A percentile compares a stretch with the other conserved stretches of the same genome.
Conservation (phyloP, 768 basidiomycete genomes). For the Suillus fuscotomentosus region DNA sequence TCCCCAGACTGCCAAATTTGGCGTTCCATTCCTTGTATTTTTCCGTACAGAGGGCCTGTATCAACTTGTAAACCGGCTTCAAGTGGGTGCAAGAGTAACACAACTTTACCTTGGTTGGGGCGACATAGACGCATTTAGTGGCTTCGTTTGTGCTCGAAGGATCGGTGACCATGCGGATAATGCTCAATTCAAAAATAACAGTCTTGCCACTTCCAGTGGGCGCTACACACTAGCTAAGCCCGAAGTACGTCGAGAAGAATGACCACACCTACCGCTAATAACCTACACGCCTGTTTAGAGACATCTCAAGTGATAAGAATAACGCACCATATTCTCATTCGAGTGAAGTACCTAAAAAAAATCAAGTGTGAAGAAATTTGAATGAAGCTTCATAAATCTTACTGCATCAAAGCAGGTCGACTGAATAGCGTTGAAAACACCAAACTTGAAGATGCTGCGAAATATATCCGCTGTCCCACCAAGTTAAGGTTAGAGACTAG, state of each 20-base stretch:
- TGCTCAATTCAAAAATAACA: constrained; percentile 87
- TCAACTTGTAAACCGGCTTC: background rate
- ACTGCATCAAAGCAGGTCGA: constrained; percentile 80
- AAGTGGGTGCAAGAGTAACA: background rate
- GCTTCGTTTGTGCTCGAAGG: constrained; percentile 30
- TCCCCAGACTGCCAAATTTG: constrained; percentile 74
- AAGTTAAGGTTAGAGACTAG: constrained; percentile 3
- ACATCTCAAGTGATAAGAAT: background rate
- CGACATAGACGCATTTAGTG: constrained; percentile 86
- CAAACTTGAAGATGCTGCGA: constrained; percentile 81
- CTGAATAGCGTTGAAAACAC: constrained; percentile 90
- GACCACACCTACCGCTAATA: constrained; percentile 54
- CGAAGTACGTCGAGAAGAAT: constrained; percentile 9
- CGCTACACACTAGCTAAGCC: constrained; percentile 43
- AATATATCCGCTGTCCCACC: constrained; percentile 70
- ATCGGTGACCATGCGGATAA: constrained; percentile 68
- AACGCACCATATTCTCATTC: constrained; percentile 63
- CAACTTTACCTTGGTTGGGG: constrained; percentile 76
- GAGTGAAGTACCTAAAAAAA: constrained; percentile 51
- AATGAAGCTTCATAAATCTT: constrained; percentile 20
- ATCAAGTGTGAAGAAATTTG: background rate
- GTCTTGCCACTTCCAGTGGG: constrained; percentile 98
- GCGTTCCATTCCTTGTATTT: constrained; percentile 77
- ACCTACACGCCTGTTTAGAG: constrained; percentile 44
- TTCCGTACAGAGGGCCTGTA: constrained; percentile 85